Evolutionary conservation across 1,139 yeast species (phyloP), one percentile per base, ranked within the genome.

Genomic region (Saccharomyces uvarum): DNA sequence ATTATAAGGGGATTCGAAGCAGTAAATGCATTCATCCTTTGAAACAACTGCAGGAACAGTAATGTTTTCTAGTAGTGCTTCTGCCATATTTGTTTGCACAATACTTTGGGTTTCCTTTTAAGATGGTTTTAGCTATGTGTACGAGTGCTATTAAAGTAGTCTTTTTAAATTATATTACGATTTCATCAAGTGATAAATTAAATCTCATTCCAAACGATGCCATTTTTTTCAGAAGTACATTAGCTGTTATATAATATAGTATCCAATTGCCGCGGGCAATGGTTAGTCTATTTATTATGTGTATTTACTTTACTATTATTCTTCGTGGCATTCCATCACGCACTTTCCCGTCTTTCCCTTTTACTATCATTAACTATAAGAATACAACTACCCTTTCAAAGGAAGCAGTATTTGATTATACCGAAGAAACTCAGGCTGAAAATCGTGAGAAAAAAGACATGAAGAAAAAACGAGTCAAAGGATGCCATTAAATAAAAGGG

Each of bases 401-500:
- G 44, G 50, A 63, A 57, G 47, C 64, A 60, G 54, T 66, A 68
- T 51, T 68, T 68, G 51, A 66, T 53, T 14, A 67, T 49, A 42
- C 70, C 71, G 58, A 66, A 68, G 11, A 67, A 51, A 54, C 69
- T 62, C 19, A 68, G 56, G 56, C 67, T 65, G 57, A 72, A 64
- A 13, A 73, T 56, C 13, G 66, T 61, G 29, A 73, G 57, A 55
- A 70, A 70, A 54, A 71, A 68, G 3, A 64, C 55, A 56, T 73
- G 76, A 16, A 73, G 56, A n/a, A 69, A 56, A 49, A 72, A 70
- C 2, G 77, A 74, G 54, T 74, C 77, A 51, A 68, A 68, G 7
- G 69, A 59, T 28, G 75, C 73, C 76, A 74, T 71, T 51, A 74
- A 56, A 55, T 74, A 74, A 58, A 68, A 74, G 29, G 77, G 77